phyloP scores from a whole-genome alignment of 2,329 filamentous ascomycete genomes.

The Ceratocystis cubensis region DNA sequence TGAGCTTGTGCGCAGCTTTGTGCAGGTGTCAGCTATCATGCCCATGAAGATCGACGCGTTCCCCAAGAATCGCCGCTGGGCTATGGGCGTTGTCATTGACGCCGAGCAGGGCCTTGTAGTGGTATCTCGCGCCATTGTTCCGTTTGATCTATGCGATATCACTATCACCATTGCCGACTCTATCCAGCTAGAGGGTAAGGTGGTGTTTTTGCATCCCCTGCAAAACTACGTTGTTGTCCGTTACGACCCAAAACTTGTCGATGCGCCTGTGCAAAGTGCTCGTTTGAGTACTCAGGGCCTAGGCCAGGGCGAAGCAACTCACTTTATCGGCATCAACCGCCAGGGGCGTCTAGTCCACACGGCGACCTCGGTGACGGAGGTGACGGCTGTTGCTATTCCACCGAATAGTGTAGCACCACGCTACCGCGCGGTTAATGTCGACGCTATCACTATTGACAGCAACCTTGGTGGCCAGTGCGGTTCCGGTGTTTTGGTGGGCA shows the following conservation, averaged over 20 bases:
- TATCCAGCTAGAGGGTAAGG: slow-evolving; percentile 84
- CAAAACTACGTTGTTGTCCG: slow-evolving; percentile 95
- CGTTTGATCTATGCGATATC: slow-evolving; percentile 94
- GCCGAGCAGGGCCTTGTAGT: slow-evolving; percentile 90
- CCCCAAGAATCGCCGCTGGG: slow-evolving; percentile 83
- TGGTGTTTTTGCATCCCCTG: slow-evolving; percentile 88
- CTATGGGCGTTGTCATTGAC: slow-evolving; percentile 94
- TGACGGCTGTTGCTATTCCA: slow-evolving; percentile 91
- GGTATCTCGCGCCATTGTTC: slow-evolving; percentile 85
- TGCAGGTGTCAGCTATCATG: slow-evolving; percentile 84
- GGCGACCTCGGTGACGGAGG: slow-evolving; percentile 89
- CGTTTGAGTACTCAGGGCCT: slow-evolving; percentile 69
- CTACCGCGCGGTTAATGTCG: slow-evolving; percentile 89
- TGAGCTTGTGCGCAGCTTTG: slow-evolving; percentile 86
- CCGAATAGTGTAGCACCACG: slow-evolving; percentile 83
- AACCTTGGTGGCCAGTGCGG: slow-evolving; percentile 83
- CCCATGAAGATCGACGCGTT: slow-evolving; percentile 97
- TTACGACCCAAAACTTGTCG: slow-evolving; percentile 86
- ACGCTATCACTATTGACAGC: slow-evolving; percentile 94
- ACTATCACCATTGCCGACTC: slow-evolving; percentile 93
- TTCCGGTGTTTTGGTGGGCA: slow-evolving; percentile 78
- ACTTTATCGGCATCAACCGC: slow-evolving; percentile 97
- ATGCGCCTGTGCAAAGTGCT: slow-evolving; percentile 83
- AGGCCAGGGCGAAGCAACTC: slow-evolving; percentile 84
- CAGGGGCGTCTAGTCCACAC: slow-evolving; percentile 88